These are phyloP conservation scores for Hibiscus mutabilis DNA, from an alignment of 345 rosid genomes.

Conservation along the genomic window DNA sequence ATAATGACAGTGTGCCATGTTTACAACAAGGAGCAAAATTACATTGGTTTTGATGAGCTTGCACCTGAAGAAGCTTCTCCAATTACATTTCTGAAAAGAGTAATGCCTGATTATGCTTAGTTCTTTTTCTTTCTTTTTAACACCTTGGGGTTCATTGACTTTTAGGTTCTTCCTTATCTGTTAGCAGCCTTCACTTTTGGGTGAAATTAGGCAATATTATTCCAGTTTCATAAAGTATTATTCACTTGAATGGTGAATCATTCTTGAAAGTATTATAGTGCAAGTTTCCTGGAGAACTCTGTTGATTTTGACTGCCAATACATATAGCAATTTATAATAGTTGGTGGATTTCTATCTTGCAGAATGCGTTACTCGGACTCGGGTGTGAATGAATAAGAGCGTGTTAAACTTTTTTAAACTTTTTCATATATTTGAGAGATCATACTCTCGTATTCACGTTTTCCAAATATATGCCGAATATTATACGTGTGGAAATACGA, in stretches of 20 bases:
- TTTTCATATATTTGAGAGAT: not conserved
- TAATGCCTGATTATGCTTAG: conserved; percentile 60
- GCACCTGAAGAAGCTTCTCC: conserved; percentile 74
- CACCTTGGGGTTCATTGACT: not conserved
- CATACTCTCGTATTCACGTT: not conserved
- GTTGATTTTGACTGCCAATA: conserved; percentile 5
- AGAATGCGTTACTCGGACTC: no score
- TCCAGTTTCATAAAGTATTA: conserved; percentile 1
- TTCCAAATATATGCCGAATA: no score
- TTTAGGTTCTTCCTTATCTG: conserved; percentile 17
- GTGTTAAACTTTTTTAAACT: not conserved
- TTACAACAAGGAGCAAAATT: conserved; percentile 60
- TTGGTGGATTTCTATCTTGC: not conserved
- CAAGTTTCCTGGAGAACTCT: not conserved
- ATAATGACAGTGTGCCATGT: conserved; percentile 89
- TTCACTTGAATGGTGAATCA: not conserved
- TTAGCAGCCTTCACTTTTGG: conserved; percentile 8
- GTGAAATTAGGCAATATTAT: conserved; percentile 21
- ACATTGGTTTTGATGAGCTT: conserved; percentile 58
- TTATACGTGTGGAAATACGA: no score
- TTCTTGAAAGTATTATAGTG: not conserved
- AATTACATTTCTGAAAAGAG: conserved; percentile 58
- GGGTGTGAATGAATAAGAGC: no score
- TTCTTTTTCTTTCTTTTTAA: not conserved
- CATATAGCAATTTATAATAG: not conserved